A percentile compares a stretch with the other conserved stretches of the same genome.
phyloP scores from a whole-genome alignment of 169 alveolate genomes.

The Cryptosporidium canis region DNA sequence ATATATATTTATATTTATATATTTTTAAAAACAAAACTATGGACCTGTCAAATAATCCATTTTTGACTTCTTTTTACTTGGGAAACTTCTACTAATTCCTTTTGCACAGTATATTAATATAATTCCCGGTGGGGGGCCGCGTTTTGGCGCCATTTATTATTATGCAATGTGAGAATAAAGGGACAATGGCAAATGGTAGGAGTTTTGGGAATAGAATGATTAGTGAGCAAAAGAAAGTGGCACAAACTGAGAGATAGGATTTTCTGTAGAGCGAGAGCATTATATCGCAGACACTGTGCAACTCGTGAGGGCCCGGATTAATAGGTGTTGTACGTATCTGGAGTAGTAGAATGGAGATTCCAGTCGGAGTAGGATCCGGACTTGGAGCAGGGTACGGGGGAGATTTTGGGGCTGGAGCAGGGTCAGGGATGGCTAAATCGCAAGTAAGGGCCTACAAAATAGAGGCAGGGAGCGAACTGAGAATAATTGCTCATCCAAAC shows the following conservation, averaged over 20 bases:
- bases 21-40: background rate
- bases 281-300: background rate
- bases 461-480: constrained; percentile 62
- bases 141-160: background rate
- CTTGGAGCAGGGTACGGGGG: background rate
- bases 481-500: constrained; percentile 57
- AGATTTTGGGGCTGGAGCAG: background rate
- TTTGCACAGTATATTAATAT: background rate
- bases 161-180: background rate
- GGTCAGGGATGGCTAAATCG: constrained; percentile 19
- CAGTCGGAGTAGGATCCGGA: background rate
- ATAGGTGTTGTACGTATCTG: background rate
- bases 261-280: background rate
- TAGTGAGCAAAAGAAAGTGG: background rate
- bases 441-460: constrained; percentile 68
- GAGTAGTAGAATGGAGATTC: background rate
- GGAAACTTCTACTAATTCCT: background rate
- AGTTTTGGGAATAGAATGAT: background rate
- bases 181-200: background rate
- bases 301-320: background rate
- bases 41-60: background rate
- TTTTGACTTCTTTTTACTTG: background rate
- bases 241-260: background rate
- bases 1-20: background rate
- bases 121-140: background rate